Evolutionary conservation across 495 filamentous ascomycete genomes (phyloP).

Genomic region (Aspergillus diversus): DNA sequence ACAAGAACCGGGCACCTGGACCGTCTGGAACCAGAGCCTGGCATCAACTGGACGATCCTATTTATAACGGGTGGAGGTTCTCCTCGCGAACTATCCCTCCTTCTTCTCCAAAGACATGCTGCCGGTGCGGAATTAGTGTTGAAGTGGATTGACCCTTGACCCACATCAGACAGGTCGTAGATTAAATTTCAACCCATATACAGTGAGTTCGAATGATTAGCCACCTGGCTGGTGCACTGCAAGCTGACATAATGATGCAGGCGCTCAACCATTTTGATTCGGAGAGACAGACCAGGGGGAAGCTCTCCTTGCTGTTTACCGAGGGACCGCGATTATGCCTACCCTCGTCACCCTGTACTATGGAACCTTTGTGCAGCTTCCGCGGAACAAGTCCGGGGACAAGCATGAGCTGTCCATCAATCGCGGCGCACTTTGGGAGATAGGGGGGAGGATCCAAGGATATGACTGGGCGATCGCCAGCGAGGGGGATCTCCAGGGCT

Average conservation of each 20-base stretch:
- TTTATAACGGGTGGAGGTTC: background rate
- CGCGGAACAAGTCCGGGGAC: constrained; percentile 25
- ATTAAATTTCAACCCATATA: background rate
- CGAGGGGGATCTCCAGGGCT: constrained; percentile 43
- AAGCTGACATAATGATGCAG: background rate
- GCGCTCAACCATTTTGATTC: background rate
- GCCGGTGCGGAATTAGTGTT: background rate
- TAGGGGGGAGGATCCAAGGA: constrained; percentile 62
- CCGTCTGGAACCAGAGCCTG: background rate
- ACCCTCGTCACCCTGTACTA: constrained; percentile 43
- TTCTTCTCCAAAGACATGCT: background rate
- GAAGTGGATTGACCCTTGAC: background rate
- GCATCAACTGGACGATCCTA: background rate
- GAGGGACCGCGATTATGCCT: background rate
- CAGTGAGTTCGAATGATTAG: background rate
- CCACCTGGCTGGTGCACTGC: background rate
- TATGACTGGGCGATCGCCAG: constrained; percentile 39
- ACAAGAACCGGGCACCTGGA: constrained; percentile 11
- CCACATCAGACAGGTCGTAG: background rate
- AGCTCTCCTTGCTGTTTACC: background rate
- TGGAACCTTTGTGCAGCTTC: constrained; percentile 53
- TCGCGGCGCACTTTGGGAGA: constrained; percentile 67
- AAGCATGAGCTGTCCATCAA: constrained; percentile 40
- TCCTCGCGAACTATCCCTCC: background rate
- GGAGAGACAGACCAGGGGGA: background rate